Conservation (phyloP, 2,329 filamentous ascomycete genomes). For the Lachnum nothofagi region DNA sequence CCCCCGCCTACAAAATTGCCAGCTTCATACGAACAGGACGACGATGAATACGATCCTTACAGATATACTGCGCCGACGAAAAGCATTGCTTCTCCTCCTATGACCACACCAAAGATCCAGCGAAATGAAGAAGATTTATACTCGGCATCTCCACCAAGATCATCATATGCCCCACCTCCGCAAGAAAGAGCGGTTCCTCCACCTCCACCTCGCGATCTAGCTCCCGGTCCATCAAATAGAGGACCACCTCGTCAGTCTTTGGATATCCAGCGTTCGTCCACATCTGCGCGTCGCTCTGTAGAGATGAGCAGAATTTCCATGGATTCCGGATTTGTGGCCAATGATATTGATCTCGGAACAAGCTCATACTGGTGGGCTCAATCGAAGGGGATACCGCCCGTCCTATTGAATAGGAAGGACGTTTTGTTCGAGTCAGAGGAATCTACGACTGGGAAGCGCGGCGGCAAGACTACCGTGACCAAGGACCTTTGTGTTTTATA, state of each 20-base stretch:
- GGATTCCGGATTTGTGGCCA: constrained; percentile 80
- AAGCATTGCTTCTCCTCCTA: constrained; percentile 12
- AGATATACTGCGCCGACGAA: constrained; percentile 43
- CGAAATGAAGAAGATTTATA: constrained; percentile 31
- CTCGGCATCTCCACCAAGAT: constrained; percentile 32
- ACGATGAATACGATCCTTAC: constrained; percentile 68
- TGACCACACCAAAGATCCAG: constrained; percentile 21
- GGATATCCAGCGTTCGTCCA: constrained; percentile 54
- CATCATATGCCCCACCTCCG: constrained; percentile 22
- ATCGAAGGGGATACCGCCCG: constrained; percentile 71
- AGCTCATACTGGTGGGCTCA: constrained; percentile 84
- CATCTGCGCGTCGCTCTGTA: constrained; percentile 49
- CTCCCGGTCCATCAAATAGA: constrained; percentile 26
- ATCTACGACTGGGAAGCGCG: constrained; percentile 61
- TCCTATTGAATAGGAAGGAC: constrained; percentile 76
- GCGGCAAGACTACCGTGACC: constrained; percentile 65
- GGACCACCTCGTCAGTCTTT: constrained; percentile 53
- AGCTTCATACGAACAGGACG: constrained; percentile 53
- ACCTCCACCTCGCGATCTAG: constrained; percentile 42
- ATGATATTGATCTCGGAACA: constrained; percentile 73
- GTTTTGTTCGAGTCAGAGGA: constrained; percentile 80
- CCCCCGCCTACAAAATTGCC: constrained; percentile 34
- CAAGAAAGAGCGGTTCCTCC: constrained; percentile 39
- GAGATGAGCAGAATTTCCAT: constrained; percentile 70
- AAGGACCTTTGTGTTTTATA: constrained; percentile 85